Evolutionary conservation across 2,329 filamentous ascomycete species (phyloP), one percentile per base, ranked within the genome.

Genomic region (Alternaria postmessia): DNA sequence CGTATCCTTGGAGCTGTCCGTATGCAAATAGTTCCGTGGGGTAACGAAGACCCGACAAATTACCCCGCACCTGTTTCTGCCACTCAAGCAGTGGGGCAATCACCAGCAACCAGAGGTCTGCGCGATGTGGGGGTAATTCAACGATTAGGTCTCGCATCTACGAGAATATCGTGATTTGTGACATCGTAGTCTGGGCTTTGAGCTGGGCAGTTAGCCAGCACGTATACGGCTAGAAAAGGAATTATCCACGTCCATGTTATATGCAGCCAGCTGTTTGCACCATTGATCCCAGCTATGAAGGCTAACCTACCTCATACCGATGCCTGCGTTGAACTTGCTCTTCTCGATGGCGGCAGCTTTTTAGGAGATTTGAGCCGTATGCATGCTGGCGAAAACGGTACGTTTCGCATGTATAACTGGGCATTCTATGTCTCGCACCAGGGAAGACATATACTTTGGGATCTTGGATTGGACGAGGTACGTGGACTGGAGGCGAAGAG

Each of bases 321-420:
- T 44, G 67, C 69, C 18, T 68, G 62, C 22, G 70, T 77, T 4
- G 34, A 69, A 6, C 54, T 77, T 7, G 68, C 66, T 3, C 57
- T 77, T 7, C 65, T 77, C 24, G 74, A 77, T 67, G 74, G 74
- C 8, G 74, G 74, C 7, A 77, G 74, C 39, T 76, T 77, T 47
- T 62, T 75, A 6, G 74, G 63, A 5, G 72, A 76, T 20, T 26
- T 68, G 18, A 59, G 61, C 38, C 70, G 67, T 38, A 52, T 77
- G 46, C 74, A 77, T 65, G 69, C 70, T n/a, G 71, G 68, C 9
- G 54, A 43, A 30, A 69, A 62, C 36, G 68, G 65, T 20, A 71
- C 62, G 16, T 75, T 72, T 63, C 71, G 74, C 32, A 76, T 76
- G 74, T 77, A 77, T 54, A 73, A 77, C 48, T 77, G 74, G 74